Base-by-base conservation (phyloP, 345 rosid genomes). In the Toxicodendron radicans region DNA sequence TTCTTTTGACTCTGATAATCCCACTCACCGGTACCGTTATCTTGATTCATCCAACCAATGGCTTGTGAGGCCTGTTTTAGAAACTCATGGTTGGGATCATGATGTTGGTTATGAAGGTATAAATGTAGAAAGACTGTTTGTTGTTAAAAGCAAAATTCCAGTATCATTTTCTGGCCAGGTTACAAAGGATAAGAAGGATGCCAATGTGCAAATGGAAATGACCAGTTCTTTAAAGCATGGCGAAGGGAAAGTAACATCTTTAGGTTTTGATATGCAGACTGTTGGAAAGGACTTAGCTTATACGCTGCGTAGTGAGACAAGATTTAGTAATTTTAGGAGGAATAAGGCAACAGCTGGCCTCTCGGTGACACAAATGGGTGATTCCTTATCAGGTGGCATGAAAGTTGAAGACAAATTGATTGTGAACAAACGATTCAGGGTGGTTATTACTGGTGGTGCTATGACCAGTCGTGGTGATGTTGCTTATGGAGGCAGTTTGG, bases 91-190 rank as follows among this genome's bases (percentile, higher is more conserved):
- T 71, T 93, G 97, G 99, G 98, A 96, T 81, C 99, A 92, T 72
- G 99, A 96, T 78, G 88, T 96, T 79, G 99, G 99, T 68, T 96
- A 96, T 52, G 98, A 96, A 77, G 98, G 99, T 66, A 89, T 96
- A 48, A 96, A 93, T 77, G 86, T 80, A 2, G 98, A 96, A 84
- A 85, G 91, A 54, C 80, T 90, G 72, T 93, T 93, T 38, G 97
- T 87, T 23, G 86, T 90, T 14, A 96, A 92, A 52, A 92, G 86
- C 2, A 93, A 85, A 77, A 71, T 88, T 33, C 99, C 98, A 0
- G 5, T 93, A 58, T 92, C 98, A 14, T 83, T 96, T 72, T 90
- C 95, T 16, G 91, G 97, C 59, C 99, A 93, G 86, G 86, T 88
- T 56, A 83, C 97, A 3, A 92, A 92, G 79, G 99, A 93, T 78